Base-by-base conservation (phyloP, 2,329 filamentous ascomycete species). In the Aspergillus sp. region DNA sequence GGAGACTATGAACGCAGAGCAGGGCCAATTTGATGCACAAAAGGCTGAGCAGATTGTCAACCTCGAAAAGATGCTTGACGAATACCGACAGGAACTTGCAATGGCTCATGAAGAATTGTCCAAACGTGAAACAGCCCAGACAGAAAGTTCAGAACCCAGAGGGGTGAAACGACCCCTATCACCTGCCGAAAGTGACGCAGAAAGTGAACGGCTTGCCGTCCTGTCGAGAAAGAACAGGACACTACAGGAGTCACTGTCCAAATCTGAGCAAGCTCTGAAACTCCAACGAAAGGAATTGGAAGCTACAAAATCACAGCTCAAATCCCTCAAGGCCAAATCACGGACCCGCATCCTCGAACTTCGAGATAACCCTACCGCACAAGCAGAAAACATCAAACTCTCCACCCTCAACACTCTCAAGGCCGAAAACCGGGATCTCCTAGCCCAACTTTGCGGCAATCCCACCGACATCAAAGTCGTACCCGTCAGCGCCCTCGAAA, bases 281-380 rank as follows among this genome's bases (percentile, higher is more conserved):
- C 79, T 96, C 38, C 82, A 96, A 7, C 86, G 91, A 70, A 89
- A 89, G 64, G 92, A 96, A 71, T 83, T 95, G 51, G 84, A 88
- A 46, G 89, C 93, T 11, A 83, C 85, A 59, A 83, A 87, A 61
- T 87, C 90, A 34, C 93, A 97, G 72, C 86, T 98, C 25, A 84
- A 85, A 51, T 82, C 84, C 5, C 79, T 89, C 43, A 84, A 88
- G 68, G 83, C 89, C 54, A 87, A 89, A 19, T 90, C 88, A 31
- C 88, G 91, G 65, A 96, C 90, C 3, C 91, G 95, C 41, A 84
- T 98, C 52, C 85, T 99, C 28, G 90, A 95, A 58, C 83, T 98
- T 15, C 90, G 92, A 61, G 89, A 90, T n/a, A 99, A 99, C 75
- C 95, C 95, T 0, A 98, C 95, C 0, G 88, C 93, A 0, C 87